These are phyloP conservation scores for Zalaria sp. DNA, from an alignment of 2,329 filamentous ascomycete species.

Conservation along the genomic window DNA sequence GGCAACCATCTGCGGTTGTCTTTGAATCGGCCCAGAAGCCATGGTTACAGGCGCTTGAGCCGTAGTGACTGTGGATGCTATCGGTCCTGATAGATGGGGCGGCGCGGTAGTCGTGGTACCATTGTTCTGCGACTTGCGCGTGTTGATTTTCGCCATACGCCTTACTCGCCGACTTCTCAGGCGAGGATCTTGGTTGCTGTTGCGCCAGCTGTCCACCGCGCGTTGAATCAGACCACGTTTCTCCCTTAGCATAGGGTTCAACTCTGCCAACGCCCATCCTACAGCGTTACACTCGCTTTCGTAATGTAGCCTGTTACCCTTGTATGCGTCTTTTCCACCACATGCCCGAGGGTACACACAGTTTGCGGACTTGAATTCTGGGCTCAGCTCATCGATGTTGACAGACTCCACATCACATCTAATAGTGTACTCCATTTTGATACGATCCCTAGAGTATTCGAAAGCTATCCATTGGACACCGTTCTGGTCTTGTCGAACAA, in stretches of 20 bases:
- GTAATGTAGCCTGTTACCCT: slow-evolving; percentile 87
- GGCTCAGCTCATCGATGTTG: slow-evolving; percentile 68
- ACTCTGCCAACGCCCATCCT: slow-evolving; percentile 93
- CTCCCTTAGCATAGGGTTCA: slow-evolving; percentile 80
- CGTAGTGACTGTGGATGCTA: not conserved
- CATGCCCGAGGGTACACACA: slow-evolving; percentile 95
- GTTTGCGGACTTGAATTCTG: slow-evolving; percentile 95
- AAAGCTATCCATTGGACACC: slow-evolving; percentile 99
- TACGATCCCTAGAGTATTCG: slow-evolving; percentile 89
- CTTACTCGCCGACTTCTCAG: slow-evolving; percentile 83
- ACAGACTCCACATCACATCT: slow-evolving; percentile 96
- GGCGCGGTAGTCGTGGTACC: not conserved
- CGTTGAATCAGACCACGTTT: slow-evolving; percentile 94
- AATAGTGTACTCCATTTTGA: slow-evolving; percentile 99
- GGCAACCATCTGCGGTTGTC: slow-evolving; percentile 1
- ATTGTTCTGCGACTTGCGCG: slow-evolving; percentile 14
- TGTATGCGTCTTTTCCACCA: slow-evolving; percentile 90
- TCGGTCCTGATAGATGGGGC: not conserved
- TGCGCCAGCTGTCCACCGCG: slow-evolving; percentile 96
- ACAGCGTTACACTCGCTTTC: slow-evolving; percentile 98
- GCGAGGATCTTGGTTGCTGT: slow-evolving; percentile 93
- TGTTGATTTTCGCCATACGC: slow-evolving; percentile 92
- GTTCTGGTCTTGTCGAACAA: slow-evolving; percentile 88
- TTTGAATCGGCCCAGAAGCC: not conserved
- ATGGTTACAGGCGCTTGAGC: not conserved